Evolutionary conservation across 441 rosid species (phyloP), one percentile per base, ranked within the genome.

Genomic region (Flueggea neowawraea): DNA sequence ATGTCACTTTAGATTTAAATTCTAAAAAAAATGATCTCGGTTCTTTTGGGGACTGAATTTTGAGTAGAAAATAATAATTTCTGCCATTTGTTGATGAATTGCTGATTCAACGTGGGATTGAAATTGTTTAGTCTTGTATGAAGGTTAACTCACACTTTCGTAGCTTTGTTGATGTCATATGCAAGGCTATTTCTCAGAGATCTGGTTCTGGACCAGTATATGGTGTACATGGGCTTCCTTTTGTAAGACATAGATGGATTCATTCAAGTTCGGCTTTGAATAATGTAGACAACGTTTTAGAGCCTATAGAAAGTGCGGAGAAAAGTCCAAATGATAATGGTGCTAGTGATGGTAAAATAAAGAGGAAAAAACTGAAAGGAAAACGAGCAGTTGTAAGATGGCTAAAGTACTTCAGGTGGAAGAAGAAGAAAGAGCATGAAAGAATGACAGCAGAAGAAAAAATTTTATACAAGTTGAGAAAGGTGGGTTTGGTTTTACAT

Each of bases 371-470:
- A 64, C 73, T 83, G 31, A 95, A 91, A 62, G 96, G 97, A 31
- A 91, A 91, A 70, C 79, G 97, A 9, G 96, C 91, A 5, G 91
- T 91, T 49, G 95, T 89, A n/a, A 82, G 86, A 76, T 91, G 96
- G 98, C 78, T 95, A 2, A 95, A 89, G 80, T 81, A 71, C 75
- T 88, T 95, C 78, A 82, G 97, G 69, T 90, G 87, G 86, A 91
- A 95, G 87, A 95, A 91, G 76, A 91, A 88, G 88, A 95, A 83
- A 81, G 96, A 88, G 49, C 80, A 71, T 51, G 89, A 83, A 71
- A 85, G 97, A 75, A 90, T 95, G 99, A 95, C 96, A 16, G 65
- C 75, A 4, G 97, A 91, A 75, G 93, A 91, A 74, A 91, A 86
- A 67, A 61, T 86, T 65, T 61, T 90, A 44, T 84, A 73, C 84